Evolutionary conservation across 495 filamentous ascomycete genomes (phyloP).

Genomic region (Peziza echinospora): DNA sequence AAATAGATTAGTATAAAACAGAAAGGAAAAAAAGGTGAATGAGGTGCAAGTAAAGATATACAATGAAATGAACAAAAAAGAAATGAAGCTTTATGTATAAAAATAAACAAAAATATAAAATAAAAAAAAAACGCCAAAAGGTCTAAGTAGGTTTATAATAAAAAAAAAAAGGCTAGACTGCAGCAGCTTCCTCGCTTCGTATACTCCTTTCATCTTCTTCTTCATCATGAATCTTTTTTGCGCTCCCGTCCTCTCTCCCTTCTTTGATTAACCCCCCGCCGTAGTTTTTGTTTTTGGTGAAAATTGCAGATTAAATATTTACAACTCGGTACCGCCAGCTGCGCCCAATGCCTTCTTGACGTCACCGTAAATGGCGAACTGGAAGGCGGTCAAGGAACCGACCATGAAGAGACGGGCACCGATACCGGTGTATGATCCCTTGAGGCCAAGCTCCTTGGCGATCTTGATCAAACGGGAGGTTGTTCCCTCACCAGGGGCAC

Average conservation of each 20-base stretch:
- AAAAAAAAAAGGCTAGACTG: neutral
- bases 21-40: neutral
- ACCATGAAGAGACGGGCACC: slow-evolving; percentile 84
- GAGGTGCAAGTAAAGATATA: neutral
- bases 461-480: slow-evolving; percentile 86
- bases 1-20: too few species aligned
- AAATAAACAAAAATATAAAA: neutral
- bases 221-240: too few species aligned
- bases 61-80: neutral
- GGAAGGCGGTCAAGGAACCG: slow-evolving; percentile 64
- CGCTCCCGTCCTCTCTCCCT: neutral
- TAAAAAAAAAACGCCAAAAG: neutral
- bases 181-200: neutral
- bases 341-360: slow-evolving; percentile 37
- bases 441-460: slow-evolving; percentile 75
- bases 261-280: neutral
- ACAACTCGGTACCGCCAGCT: slow-evolving; percentile 19
- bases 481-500: slow-evolving; percentile 85
- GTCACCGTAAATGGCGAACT: slow-evolving; percentile 93
- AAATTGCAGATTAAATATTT: slow-evolving; percentile 17
- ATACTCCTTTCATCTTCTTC: too few species aligned
- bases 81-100: neutral
- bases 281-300: neutral
- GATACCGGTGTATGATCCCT: slow-evolving; percentile 76
- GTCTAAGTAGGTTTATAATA: neutral